Base-by-base conservation (phyloP, 2,329 filamentous ascomycete genomes). In the Knufia petricola region DNA sequence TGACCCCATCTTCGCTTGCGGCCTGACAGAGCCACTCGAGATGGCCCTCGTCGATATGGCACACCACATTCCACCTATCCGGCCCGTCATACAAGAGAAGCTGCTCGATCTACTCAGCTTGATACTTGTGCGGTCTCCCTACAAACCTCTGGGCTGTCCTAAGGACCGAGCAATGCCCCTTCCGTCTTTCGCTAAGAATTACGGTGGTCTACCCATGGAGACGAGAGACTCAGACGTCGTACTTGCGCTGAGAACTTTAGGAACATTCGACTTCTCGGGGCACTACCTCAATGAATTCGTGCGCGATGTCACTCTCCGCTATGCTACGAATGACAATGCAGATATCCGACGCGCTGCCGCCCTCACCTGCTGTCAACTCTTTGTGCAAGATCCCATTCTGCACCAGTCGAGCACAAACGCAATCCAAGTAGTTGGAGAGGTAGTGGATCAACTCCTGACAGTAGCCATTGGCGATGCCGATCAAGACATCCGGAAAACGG, bases 201-300 rank as follows among this genome's bases (percentile, higher is more conserved):
- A 92, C 61, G 87, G 94, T 55, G 82, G 85, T 0, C 76, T 84
- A 40, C 83, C 84, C n/a, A 82, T 87, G 54, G 87, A 94, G 57
- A 81, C 76, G 47, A 73, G 84, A 51, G 89, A 94, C 63, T 75
- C 82, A 7, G 90, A 98, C 63, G 86, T 98, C 53, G 94, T 94
- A 55, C 74, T 98, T 46, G 92, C 92, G 3, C 75, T 98, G 13
- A 89, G 94, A 60, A 98, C 94, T 0, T 74, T 98, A 0, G 94
- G 92, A n/a, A 95, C 88, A 63, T 98, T 98, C 60, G 92, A 98
- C 64, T 98, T 98, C 61, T 83, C 73, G 28, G 81, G 77, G 68
- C 88, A 96, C 61, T 85, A 95, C 13, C 71, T 99, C 13, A 99
- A 99, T 60, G 94, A 99, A 64, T 99, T 99, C 58, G 92, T 98